Conservation (phyloP, 768 basidiomycete species). For the Pisolithus tinctorius region DNA sequence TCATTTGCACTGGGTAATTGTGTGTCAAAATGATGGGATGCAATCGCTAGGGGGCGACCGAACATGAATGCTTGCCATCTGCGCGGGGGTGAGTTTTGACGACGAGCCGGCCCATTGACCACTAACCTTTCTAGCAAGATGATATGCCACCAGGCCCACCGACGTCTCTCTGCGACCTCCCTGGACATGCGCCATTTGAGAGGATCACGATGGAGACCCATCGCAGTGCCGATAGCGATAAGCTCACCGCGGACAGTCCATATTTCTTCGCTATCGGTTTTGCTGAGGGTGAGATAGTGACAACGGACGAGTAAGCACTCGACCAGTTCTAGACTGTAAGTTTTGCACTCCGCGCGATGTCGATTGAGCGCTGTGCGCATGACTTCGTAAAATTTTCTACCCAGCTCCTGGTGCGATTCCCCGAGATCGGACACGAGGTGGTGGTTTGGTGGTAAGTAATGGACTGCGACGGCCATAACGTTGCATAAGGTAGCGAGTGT, state of each 20-base stretch:
- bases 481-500: conserved; percentile 66
- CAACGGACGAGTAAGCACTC: conserved; percentile 65
- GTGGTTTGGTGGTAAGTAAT: conserved; percentile 65
- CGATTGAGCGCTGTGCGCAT: conserved; percentile 59
- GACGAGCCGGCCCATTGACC: conserved; percentile 1
- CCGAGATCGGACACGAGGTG: conserved; percentile 46
- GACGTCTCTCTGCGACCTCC: conserved; percentile 65
- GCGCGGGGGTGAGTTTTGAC: conserved; percentile 6
- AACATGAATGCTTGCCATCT: conserved; percentile 90
- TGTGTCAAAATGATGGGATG: conserved; percentile 81
- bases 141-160: conserved; percentile 93
- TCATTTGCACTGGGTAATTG: conserved; percentile 66
- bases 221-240: conserved; percentile 66
- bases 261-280: conserved; percentile 74
- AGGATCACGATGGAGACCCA: conserved; percentile 87
- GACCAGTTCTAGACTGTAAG: conserved; percentile 65
- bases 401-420: conserved; percentile 54
- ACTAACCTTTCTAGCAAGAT: conserved; percentile 68
- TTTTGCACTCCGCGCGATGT: conserved; percentile 50
- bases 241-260: conserved; percentile 73
- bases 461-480: conserved; percentile 66
- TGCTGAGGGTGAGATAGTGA: conserved; percentile 67
- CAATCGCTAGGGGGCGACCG: conserved; percentile 68
- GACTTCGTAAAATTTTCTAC: conserved; percentile 61
- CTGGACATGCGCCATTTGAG: conserved; percentile 66